Conservation (phyloP, 805 yeast species). For the Pichia cabralensis region DNA sequence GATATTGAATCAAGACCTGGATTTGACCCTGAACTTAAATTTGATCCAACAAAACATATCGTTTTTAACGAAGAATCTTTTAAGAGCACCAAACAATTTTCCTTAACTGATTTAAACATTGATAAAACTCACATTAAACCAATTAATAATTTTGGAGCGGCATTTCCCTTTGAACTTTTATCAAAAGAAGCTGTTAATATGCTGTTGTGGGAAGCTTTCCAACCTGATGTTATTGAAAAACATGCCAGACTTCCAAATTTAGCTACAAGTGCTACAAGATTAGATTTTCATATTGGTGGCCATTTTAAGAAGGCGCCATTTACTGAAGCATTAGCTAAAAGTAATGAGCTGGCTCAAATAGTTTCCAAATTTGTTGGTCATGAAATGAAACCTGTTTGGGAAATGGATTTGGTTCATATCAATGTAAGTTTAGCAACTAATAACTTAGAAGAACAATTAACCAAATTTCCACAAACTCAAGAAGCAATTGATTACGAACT, state of each 20-base stretch:
- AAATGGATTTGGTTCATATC: constrained; percentile 42
- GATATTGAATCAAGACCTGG: constrained; percentile 18
- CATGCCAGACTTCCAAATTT: constrained; percentile 32
- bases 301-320: constrained; percentile 35
- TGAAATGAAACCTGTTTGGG: constrained; percentile 35
- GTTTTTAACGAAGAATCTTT: constrained; percentile 27
- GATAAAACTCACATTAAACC: constrained; percentile 22
- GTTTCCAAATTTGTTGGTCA: constrained; percentile 40
- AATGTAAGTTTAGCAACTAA: constrained; percentile 33
- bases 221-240: constrained; percentile 31
- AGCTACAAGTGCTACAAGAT: constrained; percentile 21
- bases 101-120: constrained; percentile 29
- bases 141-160: constrained; percentile 31
- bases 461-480: constrained; percentile 7
- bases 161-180: constrained; percentile 49
- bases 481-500: constrained; percentile 12
- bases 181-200: constrained; percentile 48
- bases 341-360: constrained; percentile 39
- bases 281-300: constrained; percentile 41
- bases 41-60: constrained; percentile 30
- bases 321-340: constrained; percentile 39
- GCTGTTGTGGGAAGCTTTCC: constrained; percentile 42
- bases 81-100: constrained; percentile 27
- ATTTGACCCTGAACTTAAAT: constrained; percentile 22
- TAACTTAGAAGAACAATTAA: constrained; percentile 12